phyloP scores from a whole-genome alignment of 352 stramenopile species.

The Phytopythium ostracodes region DNA sequence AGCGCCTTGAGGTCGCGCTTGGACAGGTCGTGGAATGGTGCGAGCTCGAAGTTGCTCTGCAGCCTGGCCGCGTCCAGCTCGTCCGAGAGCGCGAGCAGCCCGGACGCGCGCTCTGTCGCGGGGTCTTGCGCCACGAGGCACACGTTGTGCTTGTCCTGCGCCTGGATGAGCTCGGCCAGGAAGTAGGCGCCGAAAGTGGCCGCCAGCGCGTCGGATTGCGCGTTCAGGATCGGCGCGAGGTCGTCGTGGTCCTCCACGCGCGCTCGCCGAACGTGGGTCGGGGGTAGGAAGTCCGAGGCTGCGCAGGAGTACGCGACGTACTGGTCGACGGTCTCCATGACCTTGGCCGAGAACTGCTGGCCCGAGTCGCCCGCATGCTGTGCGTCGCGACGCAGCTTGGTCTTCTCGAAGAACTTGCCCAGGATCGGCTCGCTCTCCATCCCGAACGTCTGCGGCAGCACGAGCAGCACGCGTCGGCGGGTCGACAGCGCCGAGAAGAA shows the following conservation, averaged over 20 bases:
- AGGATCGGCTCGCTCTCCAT: conserved; percentile 45
- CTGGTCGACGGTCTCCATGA: conserved; percentile 36
- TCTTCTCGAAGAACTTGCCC: conserved; percentile 52
- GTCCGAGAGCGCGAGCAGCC: conserved; percentile 77
- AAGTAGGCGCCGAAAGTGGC: conserved; percentile 90
- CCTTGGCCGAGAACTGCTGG: conserved; percentile 27
- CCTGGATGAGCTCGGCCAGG: conserved; percentile 88
- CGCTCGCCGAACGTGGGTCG: conserved; percentile 53
- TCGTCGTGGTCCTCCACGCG: conserved; percentile 84
- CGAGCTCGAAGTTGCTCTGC: conserved; percentile 84
- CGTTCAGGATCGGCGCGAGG: conserved; percentile 59
- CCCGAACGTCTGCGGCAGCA: conserved; percentile 43
- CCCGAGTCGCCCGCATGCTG: background rate
- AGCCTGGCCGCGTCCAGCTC: conserved; percentile 80
- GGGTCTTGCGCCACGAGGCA: conserved; percentile 65
- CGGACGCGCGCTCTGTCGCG: conserved; percentile 45
- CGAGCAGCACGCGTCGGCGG: conserved; percentile 37
- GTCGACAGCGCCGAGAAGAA: conserved; percentile 41
- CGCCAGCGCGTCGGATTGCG: conserved; percentile 59
- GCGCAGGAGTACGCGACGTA: conserved; percentile 47
- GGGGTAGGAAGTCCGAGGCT: conserved; percentile 29
- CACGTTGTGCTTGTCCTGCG: conserved; percentile 83
- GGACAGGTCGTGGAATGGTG: conserved; percentile 71
- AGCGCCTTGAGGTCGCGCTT: conserved; percentile 24
- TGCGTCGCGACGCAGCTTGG: conserved; percentile 14